Evolutionary conservation across 78 protist species (phyloP).

Genomic region (Chrysochromulina tobinii): DNA sequence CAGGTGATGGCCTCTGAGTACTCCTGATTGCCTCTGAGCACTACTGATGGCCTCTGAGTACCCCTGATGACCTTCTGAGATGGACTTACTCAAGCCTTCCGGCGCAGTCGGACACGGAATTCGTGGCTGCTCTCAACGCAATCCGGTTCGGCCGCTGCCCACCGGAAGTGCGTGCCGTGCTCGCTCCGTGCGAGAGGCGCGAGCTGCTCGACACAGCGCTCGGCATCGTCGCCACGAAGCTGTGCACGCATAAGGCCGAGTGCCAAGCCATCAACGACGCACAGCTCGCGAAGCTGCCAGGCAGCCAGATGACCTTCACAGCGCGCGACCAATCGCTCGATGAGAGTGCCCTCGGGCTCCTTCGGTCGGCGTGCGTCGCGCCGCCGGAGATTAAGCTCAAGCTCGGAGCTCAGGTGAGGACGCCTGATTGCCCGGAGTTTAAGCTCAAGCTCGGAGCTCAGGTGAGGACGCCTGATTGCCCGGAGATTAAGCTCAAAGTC

Average conservation of each 20-base stretch:
- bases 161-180: neutral
- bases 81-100: too few species aligned
- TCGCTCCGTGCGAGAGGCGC: neutral
- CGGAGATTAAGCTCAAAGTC: too few species aligned
- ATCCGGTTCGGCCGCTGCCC: neutral
- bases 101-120: neutral
- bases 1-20: too few species aligned
- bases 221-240: neutral
- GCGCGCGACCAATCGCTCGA: neutral
- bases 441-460: neutral
- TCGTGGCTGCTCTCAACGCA: neutral
- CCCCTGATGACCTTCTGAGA: too few species aligned
- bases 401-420: neutral
- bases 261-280: neutral
- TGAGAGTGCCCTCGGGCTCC: neutral
- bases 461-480: too few species aligned
- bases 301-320: neutral
- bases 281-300: neutral
- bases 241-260: neutral
- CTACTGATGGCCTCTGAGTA: too few species aligned
- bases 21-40: too few species aligned
- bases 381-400: neutral
- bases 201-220: neutral
- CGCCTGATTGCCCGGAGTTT: neutral
- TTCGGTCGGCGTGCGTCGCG: neutral